Percentiles rank a stretch among this genome's conserved stretches.
Conservation (phyloP, 805 yeast species). For the Starmerella sp. region DNA sequence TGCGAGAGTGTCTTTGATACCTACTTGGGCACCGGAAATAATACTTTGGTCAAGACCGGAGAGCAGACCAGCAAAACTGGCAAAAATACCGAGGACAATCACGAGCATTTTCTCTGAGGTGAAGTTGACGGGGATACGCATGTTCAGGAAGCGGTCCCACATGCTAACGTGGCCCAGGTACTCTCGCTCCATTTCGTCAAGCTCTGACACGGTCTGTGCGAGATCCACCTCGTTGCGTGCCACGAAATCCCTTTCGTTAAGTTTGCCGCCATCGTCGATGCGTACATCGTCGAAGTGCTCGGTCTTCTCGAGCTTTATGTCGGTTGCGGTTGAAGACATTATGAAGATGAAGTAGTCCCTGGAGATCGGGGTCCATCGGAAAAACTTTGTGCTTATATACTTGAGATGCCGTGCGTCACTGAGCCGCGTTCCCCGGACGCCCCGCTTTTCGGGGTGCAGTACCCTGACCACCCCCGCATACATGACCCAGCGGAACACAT, state of each 20-base stretch:
- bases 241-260: slow-evolving; percentile 11
- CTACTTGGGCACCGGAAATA: slow-evolving; percentile 51
- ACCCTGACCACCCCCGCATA: slow-evolving; percentile 8
- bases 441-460: background rate
- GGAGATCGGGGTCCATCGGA: background rate
- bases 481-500: background rate
- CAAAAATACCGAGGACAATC: slow-evolving; percentile 42
- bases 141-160: slow-evolving; percentile 16
- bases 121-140: slow-evolving; percentile 13
- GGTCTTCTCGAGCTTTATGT: background rate
- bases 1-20: slow-evolving; percentile 36
- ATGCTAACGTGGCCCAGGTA: slow-evolving; percentile 5
- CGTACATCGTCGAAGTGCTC: slow-evolving; percentile 5
- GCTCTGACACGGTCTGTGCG: slow-evolving; percentile 7
- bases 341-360: background rate
- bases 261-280: slow-evolving; percentile 14
- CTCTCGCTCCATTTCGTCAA: slow-evolving; percentile 12
- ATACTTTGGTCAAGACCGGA: slow-evolving; percentile 60
- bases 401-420: background rate
- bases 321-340: background rate
- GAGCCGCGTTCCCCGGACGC: background rate
- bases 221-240: slow-evolving; percentile 9
- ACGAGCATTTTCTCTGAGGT: slow-evolving; percentile 32
- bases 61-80: slow-evolving; percentile 52
- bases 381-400: background rate